Percentiles rank a stretch among this genome's conserved stretches.
Conservation (phyloP, 805 yeast species). For the Kazachstania bromeliacearum region DNA sequence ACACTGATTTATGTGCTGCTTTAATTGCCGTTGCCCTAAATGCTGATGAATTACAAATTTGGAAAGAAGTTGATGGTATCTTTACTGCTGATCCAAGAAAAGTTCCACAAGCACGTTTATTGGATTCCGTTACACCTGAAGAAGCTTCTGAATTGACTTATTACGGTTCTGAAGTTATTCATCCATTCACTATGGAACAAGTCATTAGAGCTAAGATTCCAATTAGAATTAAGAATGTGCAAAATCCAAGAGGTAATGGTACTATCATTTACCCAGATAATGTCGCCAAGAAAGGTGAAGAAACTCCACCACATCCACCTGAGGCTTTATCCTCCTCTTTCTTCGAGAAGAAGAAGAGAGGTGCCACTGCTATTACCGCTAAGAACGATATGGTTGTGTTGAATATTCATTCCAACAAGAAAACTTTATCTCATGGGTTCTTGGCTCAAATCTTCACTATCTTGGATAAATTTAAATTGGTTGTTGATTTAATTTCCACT, state of each 20-base stretch:
- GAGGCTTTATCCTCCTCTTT: conserved; percentile 44
- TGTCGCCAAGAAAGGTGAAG: conserved; percentile 73
- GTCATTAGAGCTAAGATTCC: conserved; percentile 94
- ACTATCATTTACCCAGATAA: conserved; percentile 92
- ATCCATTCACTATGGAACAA: conserved; percentile 99
- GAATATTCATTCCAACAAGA: conserved; percentile 88
- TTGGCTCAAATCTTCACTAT: conserved; percentile 83
- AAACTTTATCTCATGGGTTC: conserved; percentile 89
- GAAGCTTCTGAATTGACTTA: conserved; percentile 98
- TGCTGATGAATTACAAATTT: conserved; percentile 92
- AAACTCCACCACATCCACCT: conserved; percentile 93
- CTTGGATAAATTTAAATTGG: conserved; percentile 72
- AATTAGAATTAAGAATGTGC: conserved; percentile 91
- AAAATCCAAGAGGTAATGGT: conserved; percentile 86
- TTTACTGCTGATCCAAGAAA: conserved; percentile 98
- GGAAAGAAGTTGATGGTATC: conserved; percentile 99
- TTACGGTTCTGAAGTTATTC: conserved; percentile 96
- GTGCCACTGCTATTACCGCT: conserved; percentile 94
- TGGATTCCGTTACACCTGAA: conserved; percentile 89
- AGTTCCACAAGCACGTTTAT: conserved; percentile 77
- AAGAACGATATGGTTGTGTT: conserved; percentile 86
- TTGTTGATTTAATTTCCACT: conserved; percentile 92
- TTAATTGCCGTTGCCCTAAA: conserved; percentile 83
- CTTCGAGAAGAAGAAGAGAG: conserved; percentile 42
- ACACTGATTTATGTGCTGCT: conserved; percentile 97